These are phyloP conservation scores for Irpex rosettiformis DNA, from an alignment of 1,284 basidiomycete genomes.

Conservation along the genomic window DNA sequence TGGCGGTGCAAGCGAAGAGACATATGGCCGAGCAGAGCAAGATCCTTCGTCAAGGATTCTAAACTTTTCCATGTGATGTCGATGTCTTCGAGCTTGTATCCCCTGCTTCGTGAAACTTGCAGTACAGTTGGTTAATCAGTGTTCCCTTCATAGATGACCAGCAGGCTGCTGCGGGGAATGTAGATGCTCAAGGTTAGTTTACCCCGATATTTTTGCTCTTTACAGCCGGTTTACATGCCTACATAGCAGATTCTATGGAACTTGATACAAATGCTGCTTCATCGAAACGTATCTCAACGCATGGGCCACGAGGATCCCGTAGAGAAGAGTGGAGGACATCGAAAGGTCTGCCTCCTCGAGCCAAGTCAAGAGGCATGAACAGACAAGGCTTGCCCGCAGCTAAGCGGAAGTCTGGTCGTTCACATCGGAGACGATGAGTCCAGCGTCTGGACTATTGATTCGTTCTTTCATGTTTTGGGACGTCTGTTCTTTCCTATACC, in stretches of 20 bases:
- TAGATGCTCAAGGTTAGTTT: slow-evolving; percentile 33
- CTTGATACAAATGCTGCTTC: slow-evolving; percentile 37
- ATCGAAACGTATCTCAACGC: slow-evolving; percentile 59
- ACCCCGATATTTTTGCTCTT: slow-evolving; percentile 7
- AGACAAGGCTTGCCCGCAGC: slow-evolving; percentile 60
- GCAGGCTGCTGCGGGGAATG: slow-evolving; percentile 16
- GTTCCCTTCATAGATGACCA: slow-evolving; percentile 31
- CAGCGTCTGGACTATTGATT: slow-evolving; percentile 1
- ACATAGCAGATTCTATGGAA: slow-evolving; percentile 47
- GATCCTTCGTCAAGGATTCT: neutral
- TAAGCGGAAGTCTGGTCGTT: slow-evolving; percentile 60
- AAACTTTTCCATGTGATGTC: no score
- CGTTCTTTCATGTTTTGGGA: neutral
- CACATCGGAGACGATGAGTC: slow-evolving; percentile 63
- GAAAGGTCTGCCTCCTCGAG: slow-evolving; percentile 59
- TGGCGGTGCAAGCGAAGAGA: no score
- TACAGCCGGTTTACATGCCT: slow-evolving; percentile 16
- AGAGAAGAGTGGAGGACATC: slow-evolving; percentile 73
- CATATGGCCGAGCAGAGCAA: no score
- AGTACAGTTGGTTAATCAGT: slow-evolving; percentile 28
- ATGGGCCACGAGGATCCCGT: slow-evolving; percentile 67
- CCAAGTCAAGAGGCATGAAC: slow-evolving; percentile 55
- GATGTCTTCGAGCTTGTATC: no score
- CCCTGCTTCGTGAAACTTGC: no score
- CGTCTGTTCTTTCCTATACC: neutral